Evolutionary conservation across 2,329 filamentous ascomycete genomes (phyloP), one percentile per base, ranked within the genome.

Genomic region (Paraphoma chrysanthemicola): DNA sequence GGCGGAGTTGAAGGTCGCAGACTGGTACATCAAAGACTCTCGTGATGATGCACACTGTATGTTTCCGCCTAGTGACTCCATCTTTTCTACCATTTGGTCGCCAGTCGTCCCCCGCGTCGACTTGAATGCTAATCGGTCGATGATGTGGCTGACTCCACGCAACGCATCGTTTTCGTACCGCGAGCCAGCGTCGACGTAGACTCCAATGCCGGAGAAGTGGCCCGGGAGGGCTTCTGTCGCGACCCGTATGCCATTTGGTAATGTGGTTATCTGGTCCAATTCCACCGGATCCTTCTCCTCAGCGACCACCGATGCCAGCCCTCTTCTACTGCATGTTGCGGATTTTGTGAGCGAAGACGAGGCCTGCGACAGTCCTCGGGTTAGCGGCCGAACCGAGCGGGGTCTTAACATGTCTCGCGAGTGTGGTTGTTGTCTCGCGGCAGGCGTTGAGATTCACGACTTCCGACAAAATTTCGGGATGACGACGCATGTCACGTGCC

Each of bases 1-100:
- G 16, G 92, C 90, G 28, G 89, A 90, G 81, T 99, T 99, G 86
- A 99, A 99, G 30, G 93, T 97, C 28, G 95, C 95, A 1, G 93
- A 92, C 78, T 99, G 95, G 82, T 99, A 99, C 95, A 99, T 99
- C 80, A 99, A 86, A 54, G 92, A 92, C 79, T 99, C 95, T 63
- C 95, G 86, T 1, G 93, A 96, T 1, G 93, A 97, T 10, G 94
- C 93, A 79, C 95, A 99, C 79, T 98, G 93, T 57, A 99, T 94
- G 76, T 97, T 97, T 31, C 95, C 95, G 36, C 95, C 95, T 3
- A 99, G 82, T 0, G 88, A 89, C 78, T 98, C 95, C 33, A 97
- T 85, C 33, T 88, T 84, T 77, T 97, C 92, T 17, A 97, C 82
- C 88, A 98, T 95, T 66, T 93, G 83, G 77, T 97, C 93, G 53